Base-by-base conservation (phyloP, 345 rosid genomes). In the Populus alba region DNA sequence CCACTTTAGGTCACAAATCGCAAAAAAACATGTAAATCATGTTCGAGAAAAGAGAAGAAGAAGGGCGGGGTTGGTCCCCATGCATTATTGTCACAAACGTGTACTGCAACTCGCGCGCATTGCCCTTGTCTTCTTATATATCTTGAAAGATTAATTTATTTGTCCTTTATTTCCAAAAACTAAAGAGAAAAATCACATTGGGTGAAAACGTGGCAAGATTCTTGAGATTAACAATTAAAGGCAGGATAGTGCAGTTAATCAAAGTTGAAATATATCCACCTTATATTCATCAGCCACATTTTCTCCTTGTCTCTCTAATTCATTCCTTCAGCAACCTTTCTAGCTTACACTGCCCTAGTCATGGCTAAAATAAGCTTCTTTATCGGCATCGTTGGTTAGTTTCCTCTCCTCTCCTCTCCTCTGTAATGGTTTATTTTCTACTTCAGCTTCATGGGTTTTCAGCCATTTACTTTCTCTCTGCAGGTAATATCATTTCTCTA, bases 401-500 rank as follows among this genome's bases (percentile, higher is more conserved):
- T 31, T 23, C 31, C 62, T 27, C 3, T 9, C 17, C 51, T 45
- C 49, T 6, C 27, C 49, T 12, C 51, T 47, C 72, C 49, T 12
- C 51, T 47, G 69, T 16, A 7, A 6, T 35, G 12, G 3, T 17
- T 22, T 33, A 23, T 10, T 31, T 13, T 27, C n/a, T 4, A 8
- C 29, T 29, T 33, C 27, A 7, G 4, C 25, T 39, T 15, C n/a
- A 6, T 61, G 38, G 38, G 41, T 20, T n/a, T 63, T 77, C 5
- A 6, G 16, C 68, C 20, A n/a, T 12, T 0, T 49, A 41, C 27
- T 1, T 7, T 65, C 20, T 27, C 2, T 51, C 74, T 78, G 81
- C 90, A 85, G 94, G 94, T 8, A 90, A 90, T 62, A 27, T 87
- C 11, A 84, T 90, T 70, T 88, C 94, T 5, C 72, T 90, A 3